Evolutionary conservation across 768 basidiomycete species (phyloP), one percentile per base, ranked within the genome.

Genomic region (Russula sp.): DNA sequence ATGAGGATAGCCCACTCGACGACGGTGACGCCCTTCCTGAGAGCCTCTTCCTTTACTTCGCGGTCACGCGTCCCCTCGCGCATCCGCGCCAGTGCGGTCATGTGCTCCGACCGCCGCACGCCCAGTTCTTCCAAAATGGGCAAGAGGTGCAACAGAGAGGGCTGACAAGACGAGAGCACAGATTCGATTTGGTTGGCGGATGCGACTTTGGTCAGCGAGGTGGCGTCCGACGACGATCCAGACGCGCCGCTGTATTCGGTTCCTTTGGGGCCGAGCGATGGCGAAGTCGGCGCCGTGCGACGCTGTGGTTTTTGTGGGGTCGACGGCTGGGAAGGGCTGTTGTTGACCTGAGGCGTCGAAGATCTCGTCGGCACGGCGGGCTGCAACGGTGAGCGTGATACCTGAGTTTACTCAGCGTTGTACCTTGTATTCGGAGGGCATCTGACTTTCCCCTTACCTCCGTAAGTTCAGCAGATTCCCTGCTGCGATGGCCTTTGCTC

Each of bases 1-100:
- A 90, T 71, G 67, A 90, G 75, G 67, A 89, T 86, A 22, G 88
- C 88, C 88, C 88, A 90, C 67, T 90, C 88, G 73, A 90, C 75
- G 8, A 87, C 77, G 0, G 86, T 88, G 54, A 90, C 75, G 1
- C 88, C 88, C 67, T 80, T 75, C 69, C 74, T 81, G 72, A 90
- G 68, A 57, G 86, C 88, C 65, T 84, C 84, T 66, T 86, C 85
- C 71, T 79, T 85, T 50, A 90, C 77, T 70, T 88, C 86, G 60
- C 81, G 74, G 70, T 90, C 82, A 64, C 88, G 73, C 22, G 84
- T 88, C 61, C 81, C 83, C 58, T 86, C 85, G 41, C 79, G 81
- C 63, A 90, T 71, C 58, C 80, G 76, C 9, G 78, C 79, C 18
- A 89, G 73, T 2, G 88, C 88, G 11, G 79, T 75, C 41, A 90